Conservation (phyloP, 1,139 yeast genomes). For the Kodamaea alishanica region DNA sequence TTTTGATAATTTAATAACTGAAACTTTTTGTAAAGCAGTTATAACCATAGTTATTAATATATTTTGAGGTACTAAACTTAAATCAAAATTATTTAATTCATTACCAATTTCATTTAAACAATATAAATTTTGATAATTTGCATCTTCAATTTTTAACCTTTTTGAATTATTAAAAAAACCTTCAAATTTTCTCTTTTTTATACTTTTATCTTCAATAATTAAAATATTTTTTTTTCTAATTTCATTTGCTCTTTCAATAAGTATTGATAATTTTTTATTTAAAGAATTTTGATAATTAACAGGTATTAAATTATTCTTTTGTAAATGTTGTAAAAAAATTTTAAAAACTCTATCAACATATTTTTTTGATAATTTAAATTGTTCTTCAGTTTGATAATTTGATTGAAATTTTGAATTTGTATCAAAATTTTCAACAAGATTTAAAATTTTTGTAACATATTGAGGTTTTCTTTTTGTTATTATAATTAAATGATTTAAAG, state of each 20-base stretch:
- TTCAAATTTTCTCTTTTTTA: slow-evolving; percentile 40
- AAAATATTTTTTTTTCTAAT: slow-evolving; percentile 41
- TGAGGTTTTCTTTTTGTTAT: slow-evolving; percentile 58
- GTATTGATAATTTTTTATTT: slow-evolving; percentile 25
- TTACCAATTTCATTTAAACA: slow-evolving; percentile 61
- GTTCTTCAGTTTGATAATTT: slow-evolving; percentile 43
- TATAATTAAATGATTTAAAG: slow-evolving; percentile 49
- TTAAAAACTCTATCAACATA: slow-evolving; percentile 41
- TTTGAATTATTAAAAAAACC: slow-evolving; percentile 26
- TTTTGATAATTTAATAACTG: slow-evolving; percentile 52
- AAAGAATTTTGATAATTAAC: slow-evolving; percentile 27
- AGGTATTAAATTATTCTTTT: slow-evolving; percentile 35
- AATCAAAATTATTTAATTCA: slow-evolving; percentile 63
- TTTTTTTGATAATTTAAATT: slow-evolving; percentile 40
- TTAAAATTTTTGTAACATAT: slow-evolving; percentile 41
- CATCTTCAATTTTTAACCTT: slow-evolving; percentile 27
- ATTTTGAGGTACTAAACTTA: slow-evolving; percentile 62
- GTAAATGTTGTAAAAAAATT: slow-evolving; percentile 35
- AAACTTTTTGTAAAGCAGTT: slow-evolving; percentile 56
- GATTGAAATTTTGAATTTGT: slow-evolving; percentile 39
- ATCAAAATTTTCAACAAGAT: slow-evolving; percentile 34
- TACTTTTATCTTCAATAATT: slow-evolving; percentile 27
- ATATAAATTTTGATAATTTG: slow-evolving; percentile 41
- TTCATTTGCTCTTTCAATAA: slow-evolving; percentile 40
- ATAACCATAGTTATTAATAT: slow-evolving; percentile 63